Evolutionary conservation across 208 protist species (phyloP).

Genomic region (Porcisia deanei): DNA sequence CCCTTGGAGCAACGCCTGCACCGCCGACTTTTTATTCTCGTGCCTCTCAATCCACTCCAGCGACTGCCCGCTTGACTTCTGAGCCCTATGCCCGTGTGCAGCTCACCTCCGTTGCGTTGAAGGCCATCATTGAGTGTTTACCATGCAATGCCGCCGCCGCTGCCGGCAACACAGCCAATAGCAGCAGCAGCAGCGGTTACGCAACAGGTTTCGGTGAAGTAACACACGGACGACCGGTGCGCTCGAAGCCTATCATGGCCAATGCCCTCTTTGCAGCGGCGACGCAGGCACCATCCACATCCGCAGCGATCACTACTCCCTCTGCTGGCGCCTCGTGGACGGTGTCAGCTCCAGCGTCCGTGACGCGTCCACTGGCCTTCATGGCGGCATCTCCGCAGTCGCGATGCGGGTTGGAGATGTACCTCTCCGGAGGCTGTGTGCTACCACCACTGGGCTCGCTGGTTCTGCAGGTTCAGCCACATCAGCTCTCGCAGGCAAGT

Average conservation of each 20-base stretch:
- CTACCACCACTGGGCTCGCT: conserved; percentile 42
- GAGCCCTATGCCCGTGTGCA: not conserved
- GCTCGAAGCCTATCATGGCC: conserved; percentile 2
- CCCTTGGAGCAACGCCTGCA: not conserved
- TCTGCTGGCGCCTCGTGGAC: not conserved
- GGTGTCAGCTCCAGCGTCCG: not conserved
- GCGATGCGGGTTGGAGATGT: conserved; percentile 39
- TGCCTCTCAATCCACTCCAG: not conserved
- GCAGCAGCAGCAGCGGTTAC: not conserved
- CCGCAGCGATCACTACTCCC: not conserved
- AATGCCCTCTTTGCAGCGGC: conserved; percentile 11
- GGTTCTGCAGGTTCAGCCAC: conserved; percentile 33
- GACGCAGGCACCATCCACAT: conserved; percentile 7
- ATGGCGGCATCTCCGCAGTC: conserved; percentile 34
- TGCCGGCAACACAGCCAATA: not conserved
- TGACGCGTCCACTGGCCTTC: conserved; percentile 46
- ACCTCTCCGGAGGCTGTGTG: conserved; percentile 38
- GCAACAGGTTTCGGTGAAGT: not conserved
- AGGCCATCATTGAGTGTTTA: conserved; percentile 1
- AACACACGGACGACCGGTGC: not conserved
- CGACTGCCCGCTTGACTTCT: not conserved
- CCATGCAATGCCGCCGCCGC: conserved; percentile 2
- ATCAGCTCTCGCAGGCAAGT: not conserved
- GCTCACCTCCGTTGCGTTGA: not conserved
- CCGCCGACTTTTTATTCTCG: not conserved